A percentile compares a stretch with the other conserved stretches of the same genome.
Conservation (phyloP, 1,284 basidiomycete species). For the Apiotrichum gracile region DNA sequence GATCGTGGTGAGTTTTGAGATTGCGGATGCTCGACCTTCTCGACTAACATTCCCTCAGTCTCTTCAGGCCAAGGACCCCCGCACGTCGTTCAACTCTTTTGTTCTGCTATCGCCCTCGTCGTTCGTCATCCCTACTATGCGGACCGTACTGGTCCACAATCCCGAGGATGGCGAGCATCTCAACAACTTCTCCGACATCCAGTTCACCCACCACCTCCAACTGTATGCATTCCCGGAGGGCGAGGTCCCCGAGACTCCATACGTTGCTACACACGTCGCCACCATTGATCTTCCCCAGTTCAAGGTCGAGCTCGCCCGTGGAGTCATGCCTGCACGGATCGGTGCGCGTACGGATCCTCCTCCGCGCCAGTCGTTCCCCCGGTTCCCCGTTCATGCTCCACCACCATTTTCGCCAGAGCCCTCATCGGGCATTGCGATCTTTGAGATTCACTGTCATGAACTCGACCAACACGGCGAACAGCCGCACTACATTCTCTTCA, state of each 20-base stretch:
- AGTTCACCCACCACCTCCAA: constrained; percentile 34
- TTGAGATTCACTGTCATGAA: constrained; percentile 32
- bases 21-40: background rate
- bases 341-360: constrained; percentile 44
- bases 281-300: constrained; percentile 38
- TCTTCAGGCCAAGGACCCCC: background rate
- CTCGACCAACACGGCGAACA: constrained; percentile 8
- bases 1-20: constrained; percentile 17
- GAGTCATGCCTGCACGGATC: constrained; percentile 30
- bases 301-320: constrained; percentile 18
- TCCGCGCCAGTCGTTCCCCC: constrained; percentile 36
- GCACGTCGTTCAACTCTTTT: constrained; percentile 30
- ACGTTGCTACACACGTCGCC: constrained; percentile 26
- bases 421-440: constrained; percentile 35
- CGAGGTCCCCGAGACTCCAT: background rate
- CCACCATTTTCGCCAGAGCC: constrained; percentile 37
- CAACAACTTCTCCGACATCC: constrained; percentile 22
- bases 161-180: constrained; percentile 18
- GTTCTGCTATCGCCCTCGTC: constrained; percentile 36
- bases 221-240: constrained; percentile 39
- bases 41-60: background rate
- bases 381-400: constrained; percentile 24
- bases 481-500: constrained; percentile 25
- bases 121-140: constrained; percentile 33
- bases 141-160: constrained; percentile 20